Percentiles rank a stretch among this genome's conserved stretches.
Evolutionary conservation across 2,329 filamentous ascomycete genomes (phyloP).

Genomic region (Diplocarpon mali): DNA sequence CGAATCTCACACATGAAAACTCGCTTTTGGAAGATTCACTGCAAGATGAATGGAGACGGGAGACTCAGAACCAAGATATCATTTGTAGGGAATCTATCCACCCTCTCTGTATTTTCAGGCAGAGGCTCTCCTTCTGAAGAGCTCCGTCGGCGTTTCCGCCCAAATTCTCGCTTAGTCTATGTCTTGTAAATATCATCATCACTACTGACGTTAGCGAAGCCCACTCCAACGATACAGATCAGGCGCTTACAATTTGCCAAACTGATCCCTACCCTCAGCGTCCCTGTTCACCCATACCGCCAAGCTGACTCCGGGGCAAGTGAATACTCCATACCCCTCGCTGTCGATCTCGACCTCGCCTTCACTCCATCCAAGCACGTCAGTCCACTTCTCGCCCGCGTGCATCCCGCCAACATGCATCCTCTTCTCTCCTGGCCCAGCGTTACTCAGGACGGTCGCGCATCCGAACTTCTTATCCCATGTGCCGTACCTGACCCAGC

Average conservation of each 20-base stretch:
- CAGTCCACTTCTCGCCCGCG: slow-evolving; percentile 51
- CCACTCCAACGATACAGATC: not conserved
- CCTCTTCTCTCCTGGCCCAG: slow-evolving; percentile 36
- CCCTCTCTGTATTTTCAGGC: too few species aligned
- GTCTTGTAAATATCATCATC: slow-evolving; percentile 23
- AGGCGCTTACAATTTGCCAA: slow-evolving; percentile 30
- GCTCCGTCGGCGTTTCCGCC: too few species aligned
- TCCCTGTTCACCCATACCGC: slow-evolving; percentile 50
- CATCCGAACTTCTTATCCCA: slow-evolving; percentile 37
- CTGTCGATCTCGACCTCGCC: slow-evolving; percentile 46
- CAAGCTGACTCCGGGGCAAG: slow-evolving; percentile 41
- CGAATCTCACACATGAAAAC: too few species aligned
- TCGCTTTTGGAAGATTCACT: too few species aligned
- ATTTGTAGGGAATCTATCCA: too few species aligned
- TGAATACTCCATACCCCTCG: slow-evolving; percentile 48
- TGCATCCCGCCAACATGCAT: slow-evolving; percentile 53
- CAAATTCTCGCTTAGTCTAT: not conserved
- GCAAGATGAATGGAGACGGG: too few species aligned
- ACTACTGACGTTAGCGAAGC: slow-evolving; percentile 14
- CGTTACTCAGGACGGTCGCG: slow-evolving; percentile 46
- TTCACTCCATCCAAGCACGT: slow-evolving; percentile 44
- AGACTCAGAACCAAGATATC: too few species aligned
- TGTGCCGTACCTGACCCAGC: slow-evolving; percentile 42
- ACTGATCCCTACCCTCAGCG: slow-evolving; percentile 38
- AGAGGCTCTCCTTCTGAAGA: too few species aligned